Evolutionary conservation across 2,329 filamentous ascomycete genomes (phyloP).

Genomic region (Dactylellina sp.): DNA sequence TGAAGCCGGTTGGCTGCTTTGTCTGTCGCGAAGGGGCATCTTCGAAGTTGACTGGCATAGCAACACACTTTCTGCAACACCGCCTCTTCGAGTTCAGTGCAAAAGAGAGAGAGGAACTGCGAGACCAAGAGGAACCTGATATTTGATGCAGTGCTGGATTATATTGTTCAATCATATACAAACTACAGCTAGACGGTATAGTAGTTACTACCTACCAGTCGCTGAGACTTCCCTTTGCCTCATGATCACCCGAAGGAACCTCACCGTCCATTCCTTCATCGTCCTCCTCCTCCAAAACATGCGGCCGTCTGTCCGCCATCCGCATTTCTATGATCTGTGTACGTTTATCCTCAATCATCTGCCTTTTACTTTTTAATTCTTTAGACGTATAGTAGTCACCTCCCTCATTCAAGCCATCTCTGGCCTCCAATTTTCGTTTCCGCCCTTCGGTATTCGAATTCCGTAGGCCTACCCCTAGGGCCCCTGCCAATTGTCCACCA

Average conservation of each 20-base stretch:
- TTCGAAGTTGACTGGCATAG: constrained; percentile 12
- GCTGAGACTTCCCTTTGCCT: too few species aligned
- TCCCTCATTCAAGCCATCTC: background rate
- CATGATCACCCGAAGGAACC: background rate
- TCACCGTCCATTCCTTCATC: background rate
- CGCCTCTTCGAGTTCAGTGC: too few species aligned
- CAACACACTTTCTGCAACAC: constrained; percentile 53
- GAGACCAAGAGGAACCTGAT: too few species aligned
- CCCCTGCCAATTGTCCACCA: too few species aligned
- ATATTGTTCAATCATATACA: too few species aligned
- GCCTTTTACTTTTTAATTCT: constrained; percentile 14
- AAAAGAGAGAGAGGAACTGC: too few species aligned
- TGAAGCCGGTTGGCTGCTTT: constrained; percentile 49
- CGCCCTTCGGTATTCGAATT: background rate
- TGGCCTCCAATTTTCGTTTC: constrained; percentile 7
- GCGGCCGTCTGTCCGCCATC: constrained; percentile 1
- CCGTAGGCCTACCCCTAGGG: too few species aligned
- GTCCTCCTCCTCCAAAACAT: background rate
- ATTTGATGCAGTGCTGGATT: too few species aligned
- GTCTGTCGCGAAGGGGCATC: constrained; percentile 38
- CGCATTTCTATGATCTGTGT: constrained; percentile 12
- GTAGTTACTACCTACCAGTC: too few species aligned
- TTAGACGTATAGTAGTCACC: background rate
- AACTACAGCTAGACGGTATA: too few species aligned
- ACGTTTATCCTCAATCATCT: constrained; percentile 25